Percentiles rank a stretch among this genome's conserved stretches.
Conservation (phyloP, 805 yeast genomes). For the Hanseniaspora pseudoguilliermondii region DNA sequence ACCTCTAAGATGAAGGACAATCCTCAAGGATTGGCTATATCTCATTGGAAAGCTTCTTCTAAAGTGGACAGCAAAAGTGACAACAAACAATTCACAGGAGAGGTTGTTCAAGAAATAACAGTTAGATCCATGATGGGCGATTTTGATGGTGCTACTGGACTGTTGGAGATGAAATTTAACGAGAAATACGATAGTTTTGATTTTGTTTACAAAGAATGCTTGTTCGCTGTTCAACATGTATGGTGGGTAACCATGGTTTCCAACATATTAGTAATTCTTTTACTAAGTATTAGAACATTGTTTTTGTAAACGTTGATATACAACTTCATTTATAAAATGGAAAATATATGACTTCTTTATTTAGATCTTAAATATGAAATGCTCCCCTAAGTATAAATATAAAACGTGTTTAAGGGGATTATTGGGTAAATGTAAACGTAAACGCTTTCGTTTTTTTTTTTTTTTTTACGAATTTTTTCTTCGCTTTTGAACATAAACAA, state of each 20-base stretch:
- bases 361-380: background rate
- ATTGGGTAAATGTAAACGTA: background rate
- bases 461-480: background rate
- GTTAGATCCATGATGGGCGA: conserved; percentile 96
- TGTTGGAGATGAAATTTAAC: conserved; percentile 62
- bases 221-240: conserved; percentile 74
- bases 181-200: conserved; percentile 36
- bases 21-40: conserved; percentile 25
- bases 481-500: background rate
- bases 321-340: no score
- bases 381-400: background rate
- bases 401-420: background rate
- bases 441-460: background rate
- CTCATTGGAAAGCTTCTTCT: conserved; percentile 51
- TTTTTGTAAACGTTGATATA: background rate
- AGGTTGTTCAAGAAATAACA: conserved; percentile 53
- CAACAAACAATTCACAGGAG: conserved; percentile 19
- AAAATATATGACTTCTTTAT: background rate
- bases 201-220: conserved; percentile 61
- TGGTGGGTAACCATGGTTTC: conserved; percentile 85
- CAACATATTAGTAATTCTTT: conserved; percentile 30
- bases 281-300: conserved; percentile 15
- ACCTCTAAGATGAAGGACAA: conserved; percentile 3
- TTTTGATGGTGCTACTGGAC: conserved; percentile 76
- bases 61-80: conserved; percentile 21